Percentiles rank a stretch among this genome's conserved stretches.
phyloP scores from a whole-genome alignment of 371 early-diverging fungal species.

The Dinochytrium kinnereticum region DNA sequence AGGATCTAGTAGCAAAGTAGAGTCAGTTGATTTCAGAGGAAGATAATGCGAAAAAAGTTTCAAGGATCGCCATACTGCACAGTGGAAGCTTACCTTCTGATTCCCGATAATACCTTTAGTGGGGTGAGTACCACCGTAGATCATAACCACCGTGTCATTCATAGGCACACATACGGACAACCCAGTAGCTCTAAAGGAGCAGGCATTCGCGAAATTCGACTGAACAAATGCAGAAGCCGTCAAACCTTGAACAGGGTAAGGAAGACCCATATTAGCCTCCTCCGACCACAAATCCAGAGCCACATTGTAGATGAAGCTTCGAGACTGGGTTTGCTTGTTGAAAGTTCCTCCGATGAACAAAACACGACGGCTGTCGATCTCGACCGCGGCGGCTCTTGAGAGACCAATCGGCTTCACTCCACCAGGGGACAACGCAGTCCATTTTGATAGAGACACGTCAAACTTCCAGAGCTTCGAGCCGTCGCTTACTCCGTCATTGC shows the following conservation, averaged over 20 bases:
- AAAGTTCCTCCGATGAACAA: conserved; percentile 18
- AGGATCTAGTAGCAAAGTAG: too few species aligned
- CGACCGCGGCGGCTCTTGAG: neutral
- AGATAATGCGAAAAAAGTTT: too few species aligned
- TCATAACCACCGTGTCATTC: conserved; percentile 17
- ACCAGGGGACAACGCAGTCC: neutral
- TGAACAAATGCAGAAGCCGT: neutral
- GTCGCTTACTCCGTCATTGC: neutral
- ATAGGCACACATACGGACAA: conserved; percentile 10
- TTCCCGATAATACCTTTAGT: neutral
- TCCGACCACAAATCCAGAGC: conserved; percentile 3
- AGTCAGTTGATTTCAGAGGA: too few species aligned
- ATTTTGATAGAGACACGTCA: neutral
- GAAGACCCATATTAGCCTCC: conserved; percentile 2
- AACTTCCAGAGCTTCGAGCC: conserved; percentile 9
- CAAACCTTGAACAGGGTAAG: conserved; percentile 8
- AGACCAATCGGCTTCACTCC: neutral
- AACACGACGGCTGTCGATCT: conserved; percentile 6
- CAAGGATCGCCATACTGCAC: too few species aligned
- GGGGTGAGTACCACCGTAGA: conserved; percentile 22
- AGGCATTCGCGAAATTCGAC: conserved; percentile 1
- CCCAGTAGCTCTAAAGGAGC: neutral
- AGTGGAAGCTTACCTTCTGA: too few species aligned
- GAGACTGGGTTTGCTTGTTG: neutral
- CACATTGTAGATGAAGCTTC: conserved; percentile 19